Conservation (phyloP, 225 moss, liverwort and hornwort genomes). For the Polytrichum commune region DNA sequence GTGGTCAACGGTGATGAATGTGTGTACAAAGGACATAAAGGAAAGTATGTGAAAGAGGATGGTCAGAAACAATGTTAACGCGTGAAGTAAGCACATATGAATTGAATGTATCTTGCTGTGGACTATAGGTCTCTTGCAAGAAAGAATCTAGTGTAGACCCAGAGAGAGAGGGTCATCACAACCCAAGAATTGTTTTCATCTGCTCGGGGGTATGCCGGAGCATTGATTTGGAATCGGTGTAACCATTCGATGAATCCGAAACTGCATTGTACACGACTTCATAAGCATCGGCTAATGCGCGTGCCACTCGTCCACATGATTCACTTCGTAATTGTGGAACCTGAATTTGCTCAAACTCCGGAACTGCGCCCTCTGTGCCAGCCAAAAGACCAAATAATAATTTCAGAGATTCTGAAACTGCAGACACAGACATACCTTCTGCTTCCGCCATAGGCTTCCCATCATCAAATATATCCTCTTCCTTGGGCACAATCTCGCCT, state of each 20-base stretch:
- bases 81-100: background rate
- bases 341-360: conserved; percentile 94
- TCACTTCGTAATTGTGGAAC: conserved; percentile 90
- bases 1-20: too few species aligned
- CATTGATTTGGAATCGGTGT: conserved; percentile 85
- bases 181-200: conserved; percentile 90
- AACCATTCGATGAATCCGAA: conserved; percentile 67
- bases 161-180: conserved; percentile 29
- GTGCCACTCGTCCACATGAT: conserved; percentile 81
- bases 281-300: conserved; percentile 79
- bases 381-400: conserved; percentile 73
- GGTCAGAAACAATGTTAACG: background rate
- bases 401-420: conserved; percentile 79
- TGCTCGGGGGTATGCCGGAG: conserved; percentile 91
- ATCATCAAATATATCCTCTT: conserved; percentile 65
- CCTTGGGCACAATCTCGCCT: conserved; percentile 81
- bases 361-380: conserved; percentile 80
- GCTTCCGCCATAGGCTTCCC: conserved; percentile 79
- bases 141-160: conserved; percentile 26
- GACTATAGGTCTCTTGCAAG: conserved; percentile 9
- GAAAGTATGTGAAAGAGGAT: background rate
- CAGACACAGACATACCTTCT: conserved; percentile 75
- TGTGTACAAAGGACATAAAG: background rate
- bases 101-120: conserved; percentile 20
- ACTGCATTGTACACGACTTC: conserved; percentile 82